Evolutionary conservation across 2,329 filamentous ascomycete species (phyloP), one percentile per base, ranked within the genome.

Genomic region (Cytospora chrysosperma): DNA sequence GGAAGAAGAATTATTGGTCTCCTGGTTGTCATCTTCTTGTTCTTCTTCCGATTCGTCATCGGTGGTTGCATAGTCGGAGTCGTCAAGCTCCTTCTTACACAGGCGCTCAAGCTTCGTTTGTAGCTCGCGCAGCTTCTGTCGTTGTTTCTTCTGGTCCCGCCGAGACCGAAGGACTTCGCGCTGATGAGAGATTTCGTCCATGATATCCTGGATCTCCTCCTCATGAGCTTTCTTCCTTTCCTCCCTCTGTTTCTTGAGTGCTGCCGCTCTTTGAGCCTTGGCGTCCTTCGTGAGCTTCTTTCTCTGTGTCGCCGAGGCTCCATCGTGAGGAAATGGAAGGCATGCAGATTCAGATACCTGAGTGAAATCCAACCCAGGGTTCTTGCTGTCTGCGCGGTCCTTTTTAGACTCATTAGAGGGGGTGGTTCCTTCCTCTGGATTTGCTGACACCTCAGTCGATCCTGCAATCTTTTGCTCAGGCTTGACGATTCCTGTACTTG

Each of bases 271-370:
- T 30, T 61, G 37, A 19, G 51, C 15, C 37, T 47, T 61, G 6
- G 51, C 58, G 24, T 61, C 58, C 49, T 61, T 61, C 28, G 50
- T 61, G 9, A 61, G 37, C 37, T 27, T 61, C 27, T 61, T 61
- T 13, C 55, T 61, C 15, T 40, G 37, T 21, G 10, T 15, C 12
- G 28, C 19, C 28, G 28, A 34, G 34, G 27, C 6, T 21, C 52
- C 58, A 21, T 49, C 51, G 6, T 27, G 53, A 12, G 51, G 17
- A 9, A 28, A 21, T 5, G 58, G 51, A 32, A 37, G 51, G 17
- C 50, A 54, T 12, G 51, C 51, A 26, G 58, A 61, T 49, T 61
- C 58, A 4, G 51, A 55, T 7, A 61, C 51, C 13, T 49, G 58
- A n/a, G 50, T 49, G 19, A 55, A 61, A 19, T 61, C 58, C 3